Evolutionary conservation across 169 alveolate genomes (phyloP).

Genomic region (Cryptosporidium parvum): DNA sequence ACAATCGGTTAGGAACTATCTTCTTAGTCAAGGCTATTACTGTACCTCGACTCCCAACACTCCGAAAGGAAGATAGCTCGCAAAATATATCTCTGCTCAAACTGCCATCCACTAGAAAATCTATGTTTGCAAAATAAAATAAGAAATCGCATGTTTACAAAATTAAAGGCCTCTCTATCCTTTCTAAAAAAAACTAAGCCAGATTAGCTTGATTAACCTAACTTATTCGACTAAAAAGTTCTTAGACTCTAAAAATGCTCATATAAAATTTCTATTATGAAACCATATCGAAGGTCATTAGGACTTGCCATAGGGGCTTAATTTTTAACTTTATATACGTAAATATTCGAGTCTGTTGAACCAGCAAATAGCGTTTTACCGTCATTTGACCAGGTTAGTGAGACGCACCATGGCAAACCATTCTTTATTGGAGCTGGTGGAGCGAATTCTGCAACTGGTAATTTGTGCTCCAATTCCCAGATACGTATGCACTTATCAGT

Average conservation of each 20-base stretch:
- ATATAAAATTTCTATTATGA: neutral
- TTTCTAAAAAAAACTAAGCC: neutral
- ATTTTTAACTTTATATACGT: constrained; percentile 72
- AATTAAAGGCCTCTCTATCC: constrained; percentile 3
- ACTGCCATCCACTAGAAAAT: neutral
- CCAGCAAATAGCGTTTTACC: constrained; percentile 94
- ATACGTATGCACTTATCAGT: constrained; percentile 93
- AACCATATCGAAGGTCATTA: neutral
- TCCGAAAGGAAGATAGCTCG: constrained; percentile 1
- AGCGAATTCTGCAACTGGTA: constrained; percentile 90
- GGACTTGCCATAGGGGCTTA: constrained; percentile 7
- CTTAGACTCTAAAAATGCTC: neutral
- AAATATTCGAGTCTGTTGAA: constrained; percentile 73
- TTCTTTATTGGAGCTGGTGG: constrained; percentile 90
- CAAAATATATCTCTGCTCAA: neutral
- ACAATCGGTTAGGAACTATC: constrained; percentile 19
- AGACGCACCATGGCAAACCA: constrained; percentile 95
- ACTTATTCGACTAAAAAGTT: neutral
- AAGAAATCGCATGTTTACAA: neutral
- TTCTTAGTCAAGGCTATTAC: constrained; percentile 28
- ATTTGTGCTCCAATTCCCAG: constrained; percentile 95
- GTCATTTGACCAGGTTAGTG: constrained; percentile 94
- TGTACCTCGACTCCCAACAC: constrained; percentile 60
- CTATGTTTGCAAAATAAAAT: neutral
- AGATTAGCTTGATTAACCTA: neutral